Base-by-base conservation (phyloP, 2,329 filamentous ascomycete genomes). In the Stemphylium lycopersici region DNA sequence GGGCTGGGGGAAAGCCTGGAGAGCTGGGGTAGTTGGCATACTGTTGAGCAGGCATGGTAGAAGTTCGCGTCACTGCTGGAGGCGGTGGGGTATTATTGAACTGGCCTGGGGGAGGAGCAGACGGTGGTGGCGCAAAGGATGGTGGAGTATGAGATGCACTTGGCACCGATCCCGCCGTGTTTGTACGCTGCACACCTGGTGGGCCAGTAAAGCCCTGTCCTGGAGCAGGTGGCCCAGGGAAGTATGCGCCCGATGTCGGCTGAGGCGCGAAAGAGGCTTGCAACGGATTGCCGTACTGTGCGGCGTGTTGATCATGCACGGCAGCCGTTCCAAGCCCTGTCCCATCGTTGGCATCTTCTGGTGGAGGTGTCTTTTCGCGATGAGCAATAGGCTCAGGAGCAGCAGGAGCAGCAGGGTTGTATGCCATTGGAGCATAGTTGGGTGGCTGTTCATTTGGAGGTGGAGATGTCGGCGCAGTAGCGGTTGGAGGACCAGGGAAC, bases 331-430 rank as follows among this genome's bases (percentile, higher is more conserved):
- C 65, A 13, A 81, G 68, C 1, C 79, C 79, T 15, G 77, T 80
- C 3, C 80, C 80, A 51, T 69, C 77, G 11, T 80, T 83, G 34
- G 81, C 85, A 64, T 92, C 90, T 31, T 87, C 84, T 3, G 88
- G 88, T 3, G 90, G 86, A 1, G 90, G 90, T 0, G 90, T 93
- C 81, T 92, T 92, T 73, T 93, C 90, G 42, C 90, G 83, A 71
- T 90, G 85, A 16, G 83, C 80, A 46, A 92, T 86, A 18, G 84
- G 80, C 71, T 93, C 90, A 0, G 90, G 89, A 0, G 89, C 88
- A 0, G 89, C 82, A 4, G 90, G 90, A 1, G 90, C 89, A 0
- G 90, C 90, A 3, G 90, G 90, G 69, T 93, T 93, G 70, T 93
- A 93, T 2, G 88, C 84, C 77, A 90, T 86, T 0, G 88, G 87